Evolutionary conservation across 2,329 filamentous ascomycete genomes (phyloP).

Genomic region (Exophiala sp.): DNA sequence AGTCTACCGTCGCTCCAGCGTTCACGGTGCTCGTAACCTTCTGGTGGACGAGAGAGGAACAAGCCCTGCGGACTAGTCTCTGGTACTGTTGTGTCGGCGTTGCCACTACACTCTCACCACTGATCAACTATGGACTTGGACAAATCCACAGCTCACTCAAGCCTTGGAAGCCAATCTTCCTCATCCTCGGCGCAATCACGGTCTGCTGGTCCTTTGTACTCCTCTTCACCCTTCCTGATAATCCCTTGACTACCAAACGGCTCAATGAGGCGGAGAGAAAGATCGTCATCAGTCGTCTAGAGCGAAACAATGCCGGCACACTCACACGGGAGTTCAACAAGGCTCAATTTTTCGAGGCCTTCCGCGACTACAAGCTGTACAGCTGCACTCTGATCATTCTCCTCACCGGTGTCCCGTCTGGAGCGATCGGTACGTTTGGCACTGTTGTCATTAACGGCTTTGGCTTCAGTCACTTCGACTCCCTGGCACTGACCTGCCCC

Average conservation of each 20-base stretch:
- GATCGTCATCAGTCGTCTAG: conserved; percentile 61
- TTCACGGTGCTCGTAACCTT: conserved; percentile 62
- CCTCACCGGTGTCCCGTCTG: conserved; percentile 1
- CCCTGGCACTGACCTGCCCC: conserved; percentile 59
- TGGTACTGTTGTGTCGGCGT: conserved; percentile 52
- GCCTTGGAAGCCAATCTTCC: conserved; percentile 55
- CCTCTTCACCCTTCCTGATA: conserved; percentile 47
- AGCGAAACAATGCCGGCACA: conserved; percentile 59
- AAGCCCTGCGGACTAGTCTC: conserved; percentile 23
- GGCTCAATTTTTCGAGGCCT: conserved; percentile 11
- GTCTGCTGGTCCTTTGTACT: not conserved
- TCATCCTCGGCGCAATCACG: conserved; percentile 40
- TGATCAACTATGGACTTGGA: conserved; percentile 64
- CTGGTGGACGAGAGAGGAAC: conserved; percentile 61
- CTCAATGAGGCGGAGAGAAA: conserved; percentile 59
- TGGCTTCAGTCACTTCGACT: conserved; percentile 60
- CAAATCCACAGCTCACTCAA: conserved; percentile 56
- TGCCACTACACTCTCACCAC: conserved; percentile 34
- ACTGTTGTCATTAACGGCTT: conserved; percentile 69
- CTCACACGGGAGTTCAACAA: conserved; percentile 28
- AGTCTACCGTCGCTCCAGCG: conserved; percentile 61
- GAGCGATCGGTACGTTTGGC: conserved; percentile 53
- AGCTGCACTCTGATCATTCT: conserved; percentile 2
- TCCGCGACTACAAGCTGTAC: conserved; percentile 7
- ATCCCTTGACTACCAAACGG: conserved; percentile 55